A percentile compares a stretch with the other conserved stretches of the same genome.
These are phyloP conservation scores for Aspergillus cavernicola DNA, from an alignment of 495 filamentous ascomycete species.

Conservation along the genomic window DNA sequence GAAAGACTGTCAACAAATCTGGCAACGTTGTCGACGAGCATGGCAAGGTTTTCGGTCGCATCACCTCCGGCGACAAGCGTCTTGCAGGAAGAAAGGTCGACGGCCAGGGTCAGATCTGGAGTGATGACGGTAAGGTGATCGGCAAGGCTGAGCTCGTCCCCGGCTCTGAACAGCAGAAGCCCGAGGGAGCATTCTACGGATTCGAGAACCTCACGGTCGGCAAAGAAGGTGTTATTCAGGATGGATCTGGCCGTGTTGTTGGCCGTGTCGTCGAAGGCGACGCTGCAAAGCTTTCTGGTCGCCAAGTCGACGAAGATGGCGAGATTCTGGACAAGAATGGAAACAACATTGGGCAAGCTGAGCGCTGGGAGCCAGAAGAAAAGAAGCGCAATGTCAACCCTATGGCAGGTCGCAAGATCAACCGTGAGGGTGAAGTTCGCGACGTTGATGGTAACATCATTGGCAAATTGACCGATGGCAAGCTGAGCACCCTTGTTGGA, in stretches of 20 bases:
- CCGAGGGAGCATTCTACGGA: conserved; percentile 77
- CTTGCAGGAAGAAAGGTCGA: conserved; percentile 80
- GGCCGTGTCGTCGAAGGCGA: conserved; percentile 74
- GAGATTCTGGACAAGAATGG: conserved; percentile 80
- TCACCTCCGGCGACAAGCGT: conserved; percentile 68
- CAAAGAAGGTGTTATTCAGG: conserved; percentile 71
- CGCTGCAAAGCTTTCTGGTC: conserved; percentile 64
- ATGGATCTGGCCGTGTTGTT: conserved; percentile 60
- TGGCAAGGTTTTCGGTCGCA: conserved; percentile 71
- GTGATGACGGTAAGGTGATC: conserved; percentile 74
- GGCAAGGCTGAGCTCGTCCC: conserved; percentile 76
- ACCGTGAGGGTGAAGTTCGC: conserved; percentile 76
- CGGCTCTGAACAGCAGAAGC: conserved; percentile 62
- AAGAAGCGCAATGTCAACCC: conserved; percentile 62
- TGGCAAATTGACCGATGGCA: conserved; percentile 72
- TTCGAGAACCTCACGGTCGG: conserved; percentile 67
- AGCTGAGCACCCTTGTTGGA: conserved; percentile 65
- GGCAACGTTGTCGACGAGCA: conserved; percentile 76
- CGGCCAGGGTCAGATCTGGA: conserved; percentile 75
- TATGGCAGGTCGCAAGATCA: conserved; percentile 75
- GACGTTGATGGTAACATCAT: conserved; percentile 79
- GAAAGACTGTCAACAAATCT: conserved; percentile 80
- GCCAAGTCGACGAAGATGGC: conserved; percentile 77
- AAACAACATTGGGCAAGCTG: conserved; percentile 75
- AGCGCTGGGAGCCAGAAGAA: conserved; percentile 77